A percentile compares a stretch with the other conserved stretches of the same genome.
Evolutionary conservation across 2,329 filamentous ascomycete genomes (phyloP).

Genomic region (Chrysosporium keratinophilum): DNA sequence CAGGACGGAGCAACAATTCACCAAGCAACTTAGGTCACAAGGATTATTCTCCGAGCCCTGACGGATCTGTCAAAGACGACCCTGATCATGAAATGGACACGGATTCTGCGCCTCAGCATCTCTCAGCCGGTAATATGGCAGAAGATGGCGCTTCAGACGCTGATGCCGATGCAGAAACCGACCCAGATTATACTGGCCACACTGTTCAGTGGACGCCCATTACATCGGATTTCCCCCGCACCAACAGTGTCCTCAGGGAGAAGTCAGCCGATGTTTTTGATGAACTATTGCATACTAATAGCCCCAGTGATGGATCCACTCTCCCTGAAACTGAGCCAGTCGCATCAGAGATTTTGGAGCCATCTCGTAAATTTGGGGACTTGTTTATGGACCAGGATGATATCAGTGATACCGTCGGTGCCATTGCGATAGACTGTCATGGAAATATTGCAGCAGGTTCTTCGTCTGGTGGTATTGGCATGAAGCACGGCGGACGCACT

Average conservation of each 20-base stretch:
- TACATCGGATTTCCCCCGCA: neutral
- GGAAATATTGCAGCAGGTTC: slow-evolving; percentile 89
- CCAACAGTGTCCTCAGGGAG: neutral
- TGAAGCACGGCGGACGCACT: slow-evolving; percentile 89
- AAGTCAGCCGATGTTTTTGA: neutral
- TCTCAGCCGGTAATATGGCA: neutral
- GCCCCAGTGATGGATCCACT: neutral
- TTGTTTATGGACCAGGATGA: slow-evolving; percentile 40
- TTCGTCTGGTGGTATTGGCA: slow-evolving; percentile 93
- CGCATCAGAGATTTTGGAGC: neutral
- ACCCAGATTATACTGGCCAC: neutral
- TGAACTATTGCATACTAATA: neutral
- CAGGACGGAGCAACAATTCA: slow-evolving; percentile 5
- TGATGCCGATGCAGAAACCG: neutral
- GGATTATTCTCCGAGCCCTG: slow-evolving; percentile 1
- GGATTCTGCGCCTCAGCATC: neutral
- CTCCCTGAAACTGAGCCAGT: neutral
- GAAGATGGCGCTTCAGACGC: slow-evolving; percentile 3
- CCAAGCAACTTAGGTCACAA: neutral
- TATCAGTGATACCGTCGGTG: slow-evolving; percentile 89
- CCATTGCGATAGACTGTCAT: slow-evolving; percentile 76
- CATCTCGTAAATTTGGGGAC: neutral
- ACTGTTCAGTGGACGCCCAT: neutral
- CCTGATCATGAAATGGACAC: slow-evolving; percentile 1
- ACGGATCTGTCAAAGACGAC: slow-evolving; percentile 6